A percentile compares a stretch with the other conserved stretches of the same genome.
These are phyloP conservation scores for Sedum album DNA, from an alignment of 164 flowering plant genomes.

Conservation along the genomic window DNA sequence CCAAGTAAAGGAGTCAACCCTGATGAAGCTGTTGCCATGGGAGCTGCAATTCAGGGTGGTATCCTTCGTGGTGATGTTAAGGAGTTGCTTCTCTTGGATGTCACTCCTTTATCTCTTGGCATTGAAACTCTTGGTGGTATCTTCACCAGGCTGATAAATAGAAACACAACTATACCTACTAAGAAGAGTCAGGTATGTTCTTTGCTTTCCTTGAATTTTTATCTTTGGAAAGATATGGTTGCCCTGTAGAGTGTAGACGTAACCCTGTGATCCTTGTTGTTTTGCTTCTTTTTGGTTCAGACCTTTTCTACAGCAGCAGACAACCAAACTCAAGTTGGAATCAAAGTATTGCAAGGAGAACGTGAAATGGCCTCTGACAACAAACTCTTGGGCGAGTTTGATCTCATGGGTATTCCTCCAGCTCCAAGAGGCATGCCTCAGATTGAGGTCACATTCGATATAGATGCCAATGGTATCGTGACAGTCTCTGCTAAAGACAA, in stretches of 20 bases:
- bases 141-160: slow-evolving; percentile 26
- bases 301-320: slow-evolving; percentile 34
- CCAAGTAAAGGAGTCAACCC: slow-evolving; percentile 37
- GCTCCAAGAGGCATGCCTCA: slow-evolving; percentile 30
- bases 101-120: slow-evolving; percentile 33
- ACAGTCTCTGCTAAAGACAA: slow-evolving; percentile 28
- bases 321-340: slow-evolving; percentile 30
- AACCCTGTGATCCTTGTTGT: not conserved
- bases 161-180: slow-evolving; percentile 36
- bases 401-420: slow-evolving; percentile 28
- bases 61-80: slow-evolving; percentile 30
- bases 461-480: slow-evolving; percentile 34
- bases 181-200: slow-evolving; percentile 27
- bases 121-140: slow-evolving; percentile 33
- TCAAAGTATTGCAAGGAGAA: slow-evolving; percentile 26
- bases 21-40: slow-evolving; percentile 39
- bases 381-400: slow-evolving; percentile 26
- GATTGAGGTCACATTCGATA: slow-evolving; percentile 26
- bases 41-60: slow-evolving; percentile 36
- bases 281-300: not conserved
- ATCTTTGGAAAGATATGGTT: not conserved
- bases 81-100: slow-evolving; percentile 31
- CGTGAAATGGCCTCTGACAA: slow-evolving; percentile 27
- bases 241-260: not conserved
- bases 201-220: not conserved